These are phyloP conservation scores for Lunularia cruciata DNA, from an alignment of 225 moss, liverwort and hornwort genomes.

Conservation along the genomic window DNA sequence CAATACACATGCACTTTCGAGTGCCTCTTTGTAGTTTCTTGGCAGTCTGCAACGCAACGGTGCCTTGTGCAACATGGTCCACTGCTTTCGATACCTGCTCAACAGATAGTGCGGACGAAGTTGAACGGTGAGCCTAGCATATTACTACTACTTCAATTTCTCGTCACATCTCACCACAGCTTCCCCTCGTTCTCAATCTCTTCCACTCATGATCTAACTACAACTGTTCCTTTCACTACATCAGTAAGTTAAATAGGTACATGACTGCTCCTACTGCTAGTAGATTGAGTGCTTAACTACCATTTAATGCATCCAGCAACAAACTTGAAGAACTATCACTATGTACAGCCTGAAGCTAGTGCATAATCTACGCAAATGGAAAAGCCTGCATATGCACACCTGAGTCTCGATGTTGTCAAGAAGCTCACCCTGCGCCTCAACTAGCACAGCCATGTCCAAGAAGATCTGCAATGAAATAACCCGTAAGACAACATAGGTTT, in stretches of 20 bases:
- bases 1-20: slow-evolving; percentile 87
- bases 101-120: background rate
- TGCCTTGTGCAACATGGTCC: slow-evolving; percentile 68
- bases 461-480: slow-evolving; percentile 55
- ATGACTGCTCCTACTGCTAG: background rate
- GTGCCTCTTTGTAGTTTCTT: slow-evolving; percentile 74
- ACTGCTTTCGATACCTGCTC: slow-evolving; percentile 76
- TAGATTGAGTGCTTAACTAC: background rate
- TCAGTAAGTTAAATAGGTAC: background rate
- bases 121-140: background rate
- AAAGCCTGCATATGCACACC: slow-evolving; percentile 30
- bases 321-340: background rate
- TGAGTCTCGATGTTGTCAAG: slow-evolving; percentile 92
- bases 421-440: slow-evolving; percentile 92
- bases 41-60: slow-evolving; percentile 60
- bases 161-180: background rate
- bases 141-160: background rate
- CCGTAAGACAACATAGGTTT: too few relatives aligned
- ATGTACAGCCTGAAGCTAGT: background rate
- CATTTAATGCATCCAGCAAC: background rate
- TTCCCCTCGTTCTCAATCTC: too few relatives aligned
- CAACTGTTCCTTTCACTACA: background rate
- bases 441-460: slow-evolving; percentile 92
- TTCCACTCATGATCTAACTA: background rate
- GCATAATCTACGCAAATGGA: background rate